Conservation (phyloP, 108 stramenopile species). For the Pelagomonas calceolata region DNA sequence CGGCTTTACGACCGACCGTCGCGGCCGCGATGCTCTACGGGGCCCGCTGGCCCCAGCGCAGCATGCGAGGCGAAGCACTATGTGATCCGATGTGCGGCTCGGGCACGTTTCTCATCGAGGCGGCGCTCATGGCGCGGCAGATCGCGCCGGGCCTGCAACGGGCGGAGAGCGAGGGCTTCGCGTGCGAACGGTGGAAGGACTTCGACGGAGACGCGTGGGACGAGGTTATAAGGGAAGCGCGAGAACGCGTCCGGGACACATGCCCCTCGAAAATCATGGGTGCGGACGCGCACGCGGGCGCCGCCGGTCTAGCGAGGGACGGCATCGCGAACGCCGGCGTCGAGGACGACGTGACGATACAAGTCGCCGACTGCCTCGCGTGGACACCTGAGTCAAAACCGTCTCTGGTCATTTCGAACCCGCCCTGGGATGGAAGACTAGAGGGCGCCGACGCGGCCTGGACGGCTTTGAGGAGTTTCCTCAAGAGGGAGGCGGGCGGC, state of each 20-base stretch:
- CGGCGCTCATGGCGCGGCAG: slow-evolving; percentile 5
- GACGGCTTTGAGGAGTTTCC: not conserved
- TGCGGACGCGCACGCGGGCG: not conserved
- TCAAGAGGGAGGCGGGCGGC: not conserved
- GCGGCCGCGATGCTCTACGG: slow-evolving; percentile 1
- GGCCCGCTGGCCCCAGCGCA: no score
- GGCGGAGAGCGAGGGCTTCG: not conserved
- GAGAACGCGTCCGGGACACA: not conserved
- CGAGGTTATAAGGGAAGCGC: not conserved
- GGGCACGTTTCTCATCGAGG: slow-evolving; percentile 11
- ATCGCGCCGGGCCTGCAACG: slow-evolving; percentile 8
- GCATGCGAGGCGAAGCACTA: not conserved
- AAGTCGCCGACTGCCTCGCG: not conserved
- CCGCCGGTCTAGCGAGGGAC: not conserved
- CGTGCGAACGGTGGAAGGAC: not conserved
- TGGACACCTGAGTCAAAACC: not conserved
- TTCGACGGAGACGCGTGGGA: not conserved
- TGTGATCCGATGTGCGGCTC: slow-evolving; percentile 18
- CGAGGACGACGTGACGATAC: not conserved
- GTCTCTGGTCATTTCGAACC: not conserved
- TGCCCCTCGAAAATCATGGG: not conserved
- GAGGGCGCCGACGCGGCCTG: not conserved
- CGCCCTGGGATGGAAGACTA: slow-evolving; percentile 6
- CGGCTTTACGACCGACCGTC: slow-evolving; percentile 4
- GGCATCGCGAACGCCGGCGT: not conserved